These are phyloP conservation scores for Phytomonas sp. DNA, from an alignment of 208 protist species.

Conservation along the genomic window DNA sequence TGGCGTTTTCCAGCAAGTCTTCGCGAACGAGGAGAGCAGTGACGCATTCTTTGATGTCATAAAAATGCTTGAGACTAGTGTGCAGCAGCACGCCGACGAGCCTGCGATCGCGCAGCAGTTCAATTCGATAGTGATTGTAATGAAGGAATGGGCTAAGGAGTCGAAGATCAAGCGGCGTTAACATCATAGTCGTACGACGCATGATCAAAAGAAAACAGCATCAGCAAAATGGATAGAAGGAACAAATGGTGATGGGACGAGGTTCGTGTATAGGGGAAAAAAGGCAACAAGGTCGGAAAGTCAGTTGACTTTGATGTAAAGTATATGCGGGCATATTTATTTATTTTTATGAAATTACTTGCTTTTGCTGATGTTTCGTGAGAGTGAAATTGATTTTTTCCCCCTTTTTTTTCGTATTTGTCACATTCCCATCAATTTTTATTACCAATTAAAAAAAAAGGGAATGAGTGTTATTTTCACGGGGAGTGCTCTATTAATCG, in stretches of 20 bases:
- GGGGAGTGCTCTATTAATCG: neutral
- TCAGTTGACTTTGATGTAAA: neutral
- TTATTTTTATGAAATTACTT: constrained; percentile 12
- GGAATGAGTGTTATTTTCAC: constrained; percentile 1
- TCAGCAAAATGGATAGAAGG: neutral
- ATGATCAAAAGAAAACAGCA: constrained; percentile 6
- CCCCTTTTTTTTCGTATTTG: constrained; percentile 8
- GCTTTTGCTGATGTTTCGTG: neutral
- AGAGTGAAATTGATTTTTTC: neutral
- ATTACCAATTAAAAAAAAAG: neutral
- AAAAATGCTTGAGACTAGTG: constrained; percentile 86
- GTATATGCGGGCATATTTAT: constrained; percentile 1
- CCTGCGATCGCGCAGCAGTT: constrained; percentile 56
- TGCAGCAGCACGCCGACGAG: constrained; percentile 60
- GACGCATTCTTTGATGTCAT: constrained; percentile 90
- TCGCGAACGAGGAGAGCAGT: constrained; percentile 78
- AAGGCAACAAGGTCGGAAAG: neutral
- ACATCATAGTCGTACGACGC: neutral
- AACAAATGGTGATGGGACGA: neutral
- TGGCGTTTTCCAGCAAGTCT: constrained; percentile 94
- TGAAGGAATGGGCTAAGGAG: constrained; percentile 93
- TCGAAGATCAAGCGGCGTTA: constrained; percentile 65
- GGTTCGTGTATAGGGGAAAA: neutral
- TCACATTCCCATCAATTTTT: neutral
- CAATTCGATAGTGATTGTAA: constrained; percentile 77